These are phyloP conservation scores for Rhizopogon salebrosus DNA, from an alignment of 768 basidiomycete genomes.

Conservation along the genomic window DNA sequence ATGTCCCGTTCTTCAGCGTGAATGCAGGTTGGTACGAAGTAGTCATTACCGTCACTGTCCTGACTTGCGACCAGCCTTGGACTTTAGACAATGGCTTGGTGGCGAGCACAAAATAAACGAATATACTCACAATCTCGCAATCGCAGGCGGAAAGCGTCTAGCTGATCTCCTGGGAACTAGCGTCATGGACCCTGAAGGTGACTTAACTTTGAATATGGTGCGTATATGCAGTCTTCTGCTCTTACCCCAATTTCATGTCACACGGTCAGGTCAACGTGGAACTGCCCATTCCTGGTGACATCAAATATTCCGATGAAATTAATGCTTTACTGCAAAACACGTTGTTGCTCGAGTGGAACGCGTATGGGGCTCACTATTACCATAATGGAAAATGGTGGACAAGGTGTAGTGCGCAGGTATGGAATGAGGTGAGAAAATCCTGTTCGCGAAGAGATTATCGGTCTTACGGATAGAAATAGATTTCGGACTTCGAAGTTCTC, in stretches of 20 bases:
- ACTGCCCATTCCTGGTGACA: conserved; percentile 28
- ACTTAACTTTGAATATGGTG: conserved; percentile 71
- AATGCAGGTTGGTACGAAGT: conserved; percentile 36
- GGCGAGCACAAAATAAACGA: conserved; percentile 68
- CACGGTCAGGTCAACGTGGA: conserved; percentile 33
- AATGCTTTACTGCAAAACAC: conserved; percentile 11
- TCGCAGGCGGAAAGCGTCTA: conserved; percentile 57
- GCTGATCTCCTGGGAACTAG: conserved; percentile 56
- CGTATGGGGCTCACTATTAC: conserved; percentile 8
- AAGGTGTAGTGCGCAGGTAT: conserved; percentile 25
- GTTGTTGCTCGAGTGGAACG: conserved; percentile 17
- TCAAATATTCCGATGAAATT: conserved; percentile 17
- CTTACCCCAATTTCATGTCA: background rate
- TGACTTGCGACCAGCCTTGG: conserved; percentile 44
- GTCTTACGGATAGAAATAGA: conserved; percentile 5
- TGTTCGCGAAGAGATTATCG: background rate
- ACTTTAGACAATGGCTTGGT: conserved; percentile 69
- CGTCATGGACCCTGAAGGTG: conserved; percentile 55
- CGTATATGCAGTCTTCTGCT: background rate
- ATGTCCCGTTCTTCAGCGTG: conserved; percentile 48
- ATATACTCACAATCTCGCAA: conserved; percentile 67
- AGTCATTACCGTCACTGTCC: background rate
- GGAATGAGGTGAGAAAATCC: conserved; percentile 24
- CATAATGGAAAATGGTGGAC: conserved; percentile 29
- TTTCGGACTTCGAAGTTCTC: conserved; percentile 27